phyloP scores from a whole-genome alignment of 2,329 filamentous ascomycete species.

The Scedosporium apiospermum region DNA sequence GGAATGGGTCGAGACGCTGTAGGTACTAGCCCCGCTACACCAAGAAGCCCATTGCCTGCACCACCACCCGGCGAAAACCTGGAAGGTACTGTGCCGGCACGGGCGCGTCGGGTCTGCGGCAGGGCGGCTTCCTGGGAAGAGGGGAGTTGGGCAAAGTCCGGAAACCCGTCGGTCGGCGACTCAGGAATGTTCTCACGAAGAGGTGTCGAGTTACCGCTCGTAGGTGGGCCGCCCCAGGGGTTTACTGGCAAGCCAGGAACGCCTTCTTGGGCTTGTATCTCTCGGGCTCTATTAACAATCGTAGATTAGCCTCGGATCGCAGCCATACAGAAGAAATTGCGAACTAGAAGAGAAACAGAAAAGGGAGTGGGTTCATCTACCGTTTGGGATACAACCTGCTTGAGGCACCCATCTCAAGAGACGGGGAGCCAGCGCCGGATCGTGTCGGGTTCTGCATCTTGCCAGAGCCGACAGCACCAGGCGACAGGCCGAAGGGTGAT shows the following conservation, averaged over 20 bases:
- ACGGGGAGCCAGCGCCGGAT: conserved; percentile 90
- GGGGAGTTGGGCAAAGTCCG: conserved; percentile 70
- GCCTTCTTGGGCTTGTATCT: conserved; percentile 95
- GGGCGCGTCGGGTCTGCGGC: conserved; percentile 65
- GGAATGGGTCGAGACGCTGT: conserved; percentile 81
- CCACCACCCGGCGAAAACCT: conserved; percentile 75
- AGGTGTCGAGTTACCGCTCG: conserved; percentile 91
- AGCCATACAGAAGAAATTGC: neutral
- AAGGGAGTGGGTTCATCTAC: conserved; percentile 41
- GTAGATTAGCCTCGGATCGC: neutral
- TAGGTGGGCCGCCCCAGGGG: conserved; percentile 91
- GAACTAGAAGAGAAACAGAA: conserved; percentile 4
- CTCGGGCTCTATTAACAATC: conserved; percentile 61
- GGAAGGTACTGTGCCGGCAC: conserved; percentile 93
- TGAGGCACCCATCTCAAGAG: conserved; percentile 71
- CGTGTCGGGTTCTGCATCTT: conserved; percentile 55
- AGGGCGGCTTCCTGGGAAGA: conserved; percentile 46
- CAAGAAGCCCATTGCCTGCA: conserved; percentile 48
- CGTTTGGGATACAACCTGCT: conserved; percentile 82
- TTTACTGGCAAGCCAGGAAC: conserved; percentile 57
- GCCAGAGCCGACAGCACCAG: conserved; percentile 46
- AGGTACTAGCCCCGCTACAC: conserved; percentile 49
- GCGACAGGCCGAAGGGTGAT: conserved; percentile 63
- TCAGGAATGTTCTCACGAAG: conserved; percentile 96
- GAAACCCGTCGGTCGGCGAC: conserved; percentile 91